These are phyloP conservation scores for Chernovozyma sophiae-reginae DNA, from an alignment of 1,139 yeast species.

Conservation along the genomic window DNA sequence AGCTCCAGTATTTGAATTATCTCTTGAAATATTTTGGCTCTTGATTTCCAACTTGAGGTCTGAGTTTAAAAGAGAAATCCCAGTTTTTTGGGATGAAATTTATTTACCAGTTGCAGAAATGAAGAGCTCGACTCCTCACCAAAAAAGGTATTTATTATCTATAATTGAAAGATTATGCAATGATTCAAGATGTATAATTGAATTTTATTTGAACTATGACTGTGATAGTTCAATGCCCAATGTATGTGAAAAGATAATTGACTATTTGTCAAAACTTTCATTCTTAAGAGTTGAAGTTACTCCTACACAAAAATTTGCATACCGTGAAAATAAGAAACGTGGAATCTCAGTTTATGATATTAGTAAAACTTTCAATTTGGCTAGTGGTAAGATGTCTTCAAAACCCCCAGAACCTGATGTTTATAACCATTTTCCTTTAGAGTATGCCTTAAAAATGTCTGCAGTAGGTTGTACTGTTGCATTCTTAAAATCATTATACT, in stretches of 20 bases:
- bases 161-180: constrained; percentile 76
- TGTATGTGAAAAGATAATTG: constrained; percentile 77
- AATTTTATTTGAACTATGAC: constrained; percentile 90
- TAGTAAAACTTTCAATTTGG: constrained; percentile 67
- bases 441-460: constrained; percentile 78
- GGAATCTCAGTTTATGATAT: constrained; percentile 74
- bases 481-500: constrained; percentile 70
- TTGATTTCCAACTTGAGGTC: constrained; percentile 77
- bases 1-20: constrained; percentile 88
- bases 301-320: constrained; percentile 62
- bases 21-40: constrained; percentile 91
- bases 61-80: constrained; percentile 87
- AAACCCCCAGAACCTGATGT: constrained; percentile 62
- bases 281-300: constrained; percentile 70
- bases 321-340: constrained; percentile 54
- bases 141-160: constrained; percentile 79
- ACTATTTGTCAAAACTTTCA: constrained; percentile 71
- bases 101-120: constrained; percentile 92
- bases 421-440: constrained; percentile 58
- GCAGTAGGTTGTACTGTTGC: constrained; percentile 81
- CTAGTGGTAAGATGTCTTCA: constrained; percentile 61
- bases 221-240: constrained; percentile 85
- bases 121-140: constrained; percentile 88
- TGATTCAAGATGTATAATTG: constrained; percentile 88
- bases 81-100: constrained; percentile 88